Conservation (phyloP, 2,329 filamentous ascomycete species). For the Elsinoe necatrix region DNA sequence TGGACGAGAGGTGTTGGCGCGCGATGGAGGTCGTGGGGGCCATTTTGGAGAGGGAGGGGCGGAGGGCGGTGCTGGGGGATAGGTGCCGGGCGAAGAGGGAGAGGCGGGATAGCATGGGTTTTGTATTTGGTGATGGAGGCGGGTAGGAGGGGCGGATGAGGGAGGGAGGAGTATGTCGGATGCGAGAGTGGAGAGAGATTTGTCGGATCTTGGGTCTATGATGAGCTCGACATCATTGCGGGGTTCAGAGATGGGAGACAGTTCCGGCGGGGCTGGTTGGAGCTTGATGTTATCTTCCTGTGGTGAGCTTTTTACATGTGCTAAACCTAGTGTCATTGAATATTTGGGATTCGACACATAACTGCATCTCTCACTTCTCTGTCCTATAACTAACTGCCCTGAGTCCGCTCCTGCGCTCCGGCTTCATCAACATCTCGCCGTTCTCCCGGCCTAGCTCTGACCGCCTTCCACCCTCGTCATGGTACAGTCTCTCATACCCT, state of each 20-base stretch:
- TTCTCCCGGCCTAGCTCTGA: background rate
- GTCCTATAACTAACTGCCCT: too few species aligned
- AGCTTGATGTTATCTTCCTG: background rate
- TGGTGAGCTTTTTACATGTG: background rate
- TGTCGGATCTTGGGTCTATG: conserved; percentile 7
- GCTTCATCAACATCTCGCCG: background rate
- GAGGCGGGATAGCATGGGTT: conserved; percentile 65
- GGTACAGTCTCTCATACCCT: background rate
- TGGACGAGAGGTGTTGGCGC: conserved; percentile 31
- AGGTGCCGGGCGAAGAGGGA: conserved; percentile 67
- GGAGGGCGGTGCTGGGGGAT: conserved; percentile 44
- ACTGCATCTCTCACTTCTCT: too few species aligned
- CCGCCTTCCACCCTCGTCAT: background rate
- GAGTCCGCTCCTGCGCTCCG: background rate
- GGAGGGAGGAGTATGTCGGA: background rate
- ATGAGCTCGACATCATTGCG: conserved; percentile 10
- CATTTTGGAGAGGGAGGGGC: conserved; percentile 27
- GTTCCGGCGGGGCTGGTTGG: conserved; percentile 9
- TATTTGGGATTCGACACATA: too few species aligned
- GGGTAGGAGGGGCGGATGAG: background rate
- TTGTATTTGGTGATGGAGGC: background rate
- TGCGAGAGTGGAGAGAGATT: background rate
- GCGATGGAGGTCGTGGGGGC: conserved; percentile 38
- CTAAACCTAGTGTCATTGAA: too few species aligned
- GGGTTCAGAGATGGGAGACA: conserved; percentile 16